These are phyloP conservation scores for Fusarium sp. DNA, from an alignment of 2,329 filamentous ascomycete genomes.

Conservation along the genomic window DNA sequence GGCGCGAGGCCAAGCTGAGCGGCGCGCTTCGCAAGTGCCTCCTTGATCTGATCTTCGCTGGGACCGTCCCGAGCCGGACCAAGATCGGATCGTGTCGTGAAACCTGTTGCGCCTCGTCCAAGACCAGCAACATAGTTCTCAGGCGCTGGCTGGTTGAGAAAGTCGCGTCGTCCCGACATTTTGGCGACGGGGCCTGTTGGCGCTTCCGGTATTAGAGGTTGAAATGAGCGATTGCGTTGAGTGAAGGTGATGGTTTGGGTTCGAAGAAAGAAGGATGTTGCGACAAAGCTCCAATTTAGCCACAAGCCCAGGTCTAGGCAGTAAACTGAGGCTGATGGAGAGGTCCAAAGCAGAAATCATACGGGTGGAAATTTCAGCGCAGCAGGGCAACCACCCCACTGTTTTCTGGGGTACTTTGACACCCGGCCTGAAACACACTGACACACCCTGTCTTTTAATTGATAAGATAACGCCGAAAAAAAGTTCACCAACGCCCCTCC, in stretches of 20 bases:
- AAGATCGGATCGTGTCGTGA: slow-evolving; percentile 96
- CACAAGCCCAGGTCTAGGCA: slow-evolving; percentile 16
- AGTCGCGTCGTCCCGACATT: slow-evolving; percentile 79
- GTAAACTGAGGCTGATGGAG: slow-evolving; percentile 14
- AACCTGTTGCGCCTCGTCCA: slow-evolving; percentile 96
- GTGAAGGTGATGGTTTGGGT: neutral
- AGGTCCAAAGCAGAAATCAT: slow-evolving; percentile 22
- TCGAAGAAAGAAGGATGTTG: neutral
- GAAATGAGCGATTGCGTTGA: neutral
- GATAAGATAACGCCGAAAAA: slow-evolving; percentile 35
- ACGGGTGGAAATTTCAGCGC: slow-evolving; percentile 17
- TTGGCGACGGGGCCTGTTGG: slow-evolving; percentile 34
- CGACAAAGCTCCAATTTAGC: slow-evolving; percentile 13
- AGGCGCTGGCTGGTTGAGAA: slow-evolving; percentile 85
- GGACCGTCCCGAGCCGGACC: slow-evolving; percentile 95
- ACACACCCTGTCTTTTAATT: neutral
- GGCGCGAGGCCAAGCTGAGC: slow-evolving; percentile 79
- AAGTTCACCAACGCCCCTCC: slow-evolving; percentile 39
- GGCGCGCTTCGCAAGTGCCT: slow-evolving; percentile 93
- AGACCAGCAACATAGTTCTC: slow-evolving; percentile 96
- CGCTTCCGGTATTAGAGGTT: slow-evolving; percentile 18
- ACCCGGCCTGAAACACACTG: neutral
- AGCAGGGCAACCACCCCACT: neutral
- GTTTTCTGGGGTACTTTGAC: slow-evolving; percentile 9
- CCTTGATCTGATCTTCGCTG: slow-evolving; percentile 98